Conservation (phyloP, 2,329 filamentous ascomycete genomes). For the Microsporum canis region DNA sequence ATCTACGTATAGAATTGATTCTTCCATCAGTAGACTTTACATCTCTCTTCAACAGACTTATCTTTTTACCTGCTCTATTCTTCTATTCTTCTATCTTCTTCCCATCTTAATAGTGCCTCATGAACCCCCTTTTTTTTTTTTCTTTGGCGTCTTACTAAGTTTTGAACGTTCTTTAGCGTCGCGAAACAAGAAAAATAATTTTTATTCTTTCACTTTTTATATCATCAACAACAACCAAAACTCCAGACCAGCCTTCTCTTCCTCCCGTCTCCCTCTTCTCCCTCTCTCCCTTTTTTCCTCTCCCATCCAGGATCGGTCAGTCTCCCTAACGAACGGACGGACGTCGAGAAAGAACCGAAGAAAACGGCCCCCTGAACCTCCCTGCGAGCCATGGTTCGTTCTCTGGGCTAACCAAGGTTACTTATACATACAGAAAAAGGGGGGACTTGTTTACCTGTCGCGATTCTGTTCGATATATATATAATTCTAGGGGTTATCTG, state of each 20-base stretch:
- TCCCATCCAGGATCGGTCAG: not conserved
- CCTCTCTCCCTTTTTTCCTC: not conserved
- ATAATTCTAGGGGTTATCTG: not conserved
- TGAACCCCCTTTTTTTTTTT: slow-evolving; percentile 2
- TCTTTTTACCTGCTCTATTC: not conserved
- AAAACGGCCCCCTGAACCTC: slow-evolving; percentile 7
- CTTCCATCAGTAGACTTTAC: too few relatives aligned
- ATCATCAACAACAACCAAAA: not conserved
- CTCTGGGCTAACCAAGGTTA: slow-evolving; percentile 21
- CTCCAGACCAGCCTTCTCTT: not conserved
- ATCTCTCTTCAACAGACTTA: too few relatives aligned
- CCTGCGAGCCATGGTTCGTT: slow-evolving; percentile 26
- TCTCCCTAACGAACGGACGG: not conserved
- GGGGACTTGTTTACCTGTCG: slow-evolving; percentile 12
- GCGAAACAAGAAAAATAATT: not conserved
- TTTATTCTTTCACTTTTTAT: not conserved
- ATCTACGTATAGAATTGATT: not conserved
- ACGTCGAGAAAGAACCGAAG: not conserved
- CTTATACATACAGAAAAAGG: slow-evolving; percentile 12
- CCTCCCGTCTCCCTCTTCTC: not conserved
- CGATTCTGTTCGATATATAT: not conserved
- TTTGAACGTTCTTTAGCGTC: slow-evolving; percentile 1
- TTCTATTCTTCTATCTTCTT: not conserved
- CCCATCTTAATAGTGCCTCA: not conserved
- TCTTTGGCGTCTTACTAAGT: slow-evolving; percentile 3